A percentile compares a stretch with the other conserved stretches of the same genome.
Evolutionary conservation across 2,329 filamentous ascomycete genomes (phyloP).

Genomic region (Aspergillus phoenicis): DNA sequence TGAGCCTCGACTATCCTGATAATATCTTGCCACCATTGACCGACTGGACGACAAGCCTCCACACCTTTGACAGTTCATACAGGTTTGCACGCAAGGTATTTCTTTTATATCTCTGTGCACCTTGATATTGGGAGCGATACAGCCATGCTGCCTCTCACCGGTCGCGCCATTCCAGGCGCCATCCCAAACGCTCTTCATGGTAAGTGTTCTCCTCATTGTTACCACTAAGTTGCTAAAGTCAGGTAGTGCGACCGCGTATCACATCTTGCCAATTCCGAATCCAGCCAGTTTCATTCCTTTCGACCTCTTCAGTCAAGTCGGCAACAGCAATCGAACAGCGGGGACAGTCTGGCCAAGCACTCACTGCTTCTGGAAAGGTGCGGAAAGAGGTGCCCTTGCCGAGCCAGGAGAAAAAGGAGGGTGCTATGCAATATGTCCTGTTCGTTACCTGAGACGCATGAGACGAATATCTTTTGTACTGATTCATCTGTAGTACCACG

Average conservation of each 20-base stretch:
- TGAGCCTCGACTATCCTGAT: constrained; percentile 3
- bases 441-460: constrained; percentile 29
- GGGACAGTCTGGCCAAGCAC: constrained; percentile 34
- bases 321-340: constrained; percentile 46
- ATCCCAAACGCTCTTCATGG: constrained; percentile 31
- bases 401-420: constrained; percentile 54
- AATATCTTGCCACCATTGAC: constrained; percentile 2
- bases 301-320: constrained; percentile 47
- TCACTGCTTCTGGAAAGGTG: constrained; percentile 47
- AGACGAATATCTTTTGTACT: background rate
- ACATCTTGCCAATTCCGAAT: constrained; percentile 36
- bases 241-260: constrained; percentile 32
- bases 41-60: too few relatives aligned
- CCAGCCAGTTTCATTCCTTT: constrained; percentile 42
- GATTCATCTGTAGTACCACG: constrained; percentile 37
- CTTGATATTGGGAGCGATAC: background rate
- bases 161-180: constrained; percentile 31
- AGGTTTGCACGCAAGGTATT: background rate
- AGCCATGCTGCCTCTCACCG: constrained; percentile 32
- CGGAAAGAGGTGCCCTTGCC: constrained; percentile 52
- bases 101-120: background rate
- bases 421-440: constrained; percentile 56
- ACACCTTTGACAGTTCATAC: background rate
- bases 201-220: constrained; percentile 18
- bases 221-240: constrained; percentile 23